phyloP scores from a whole-genome alignment of 805 yeast genomes.

The Pichia exigua region DNA sequence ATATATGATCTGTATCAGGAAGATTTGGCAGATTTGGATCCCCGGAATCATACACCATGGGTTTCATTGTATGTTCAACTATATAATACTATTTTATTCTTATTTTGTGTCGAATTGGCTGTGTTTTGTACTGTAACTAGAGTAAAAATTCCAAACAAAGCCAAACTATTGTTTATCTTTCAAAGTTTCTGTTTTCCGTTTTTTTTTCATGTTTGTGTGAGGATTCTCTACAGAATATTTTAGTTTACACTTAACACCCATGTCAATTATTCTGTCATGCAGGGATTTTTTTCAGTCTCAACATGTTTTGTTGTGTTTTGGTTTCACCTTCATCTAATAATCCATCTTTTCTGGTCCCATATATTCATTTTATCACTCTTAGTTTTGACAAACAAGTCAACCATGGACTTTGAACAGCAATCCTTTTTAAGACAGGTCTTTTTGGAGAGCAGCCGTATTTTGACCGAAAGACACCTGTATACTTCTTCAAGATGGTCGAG shows the following conservation, averaged over 20 bases:
- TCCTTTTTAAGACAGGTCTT: neutral
- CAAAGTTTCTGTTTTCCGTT: no score
- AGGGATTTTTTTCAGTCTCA: neutral
- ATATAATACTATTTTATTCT: no score
- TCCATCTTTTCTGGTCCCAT: neutral
- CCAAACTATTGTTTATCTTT: no score
- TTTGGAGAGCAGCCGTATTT: constrained; percentile 1
- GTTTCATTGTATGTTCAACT: neutral
- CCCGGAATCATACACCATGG: constrained; percentile 30
- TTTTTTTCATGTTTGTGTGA: no score
- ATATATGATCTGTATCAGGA: constrained; percentile 26
- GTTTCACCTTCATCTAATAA: neutral
- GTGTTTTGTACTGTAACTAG: no score
- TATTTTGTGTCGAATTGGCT: no score
- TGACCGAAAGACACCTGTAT: constrained; percentile 13
- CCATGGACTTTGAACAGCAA: constrained; percentile 9
- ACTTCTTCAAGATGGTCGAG: constrained; percentile 11
- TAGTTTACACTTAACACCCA: neutral
- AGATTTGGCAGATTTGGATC: constrained; percentile 35
- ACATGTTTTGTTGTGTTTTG: neutral
- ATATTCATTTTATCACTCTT: neutral
- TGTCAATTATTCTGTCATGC: neutral
- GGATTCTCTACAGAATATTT: no score
- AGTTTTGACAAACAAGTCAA: neutral
- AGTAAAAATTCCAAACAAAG: no score